Base-by-base conservation (phyloP, 176 grass and related monocot species). In the Otatea glauca region DNA sequence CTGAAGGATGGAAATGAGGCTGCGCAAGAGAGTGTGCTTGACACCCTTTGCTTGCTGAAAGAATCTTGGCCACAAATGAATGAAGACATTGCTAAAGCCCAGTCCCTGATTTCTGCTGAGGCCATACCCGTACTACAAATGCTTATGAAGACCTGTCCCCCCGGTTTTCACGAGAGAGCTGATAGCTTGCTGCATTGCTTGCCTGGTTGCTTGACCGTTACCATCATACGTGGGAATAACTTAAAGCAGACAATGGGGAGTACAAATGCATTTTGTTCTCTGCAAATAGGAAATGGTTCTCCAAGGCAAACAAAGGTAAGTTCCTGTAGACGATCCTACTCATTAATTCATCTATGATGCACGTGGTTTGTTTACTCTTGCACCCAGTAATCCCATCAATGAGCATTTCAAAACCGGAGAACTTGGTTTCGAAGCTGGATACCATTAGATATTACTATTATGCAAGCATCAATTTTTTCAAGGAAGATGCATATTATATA, bases 231-330 rank as follows among this genome's bases (percentile, higher is more conserved):
- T 50, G 95, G 95, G 80, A 98, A 94, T 83, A 94, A 94, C 66
- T 90, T 98, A 78, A 98, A 98, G 70, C 95, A 98, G 85, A 95
- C 95, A 70, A 94, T 98, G 92, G 92, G 92, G 41, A 88, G 89
- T 73, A 94, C 95, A 18, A 98, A 98, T 88, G 91, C 95, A 32
- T 98, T 98, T 84, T 98, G 95, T 88, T 92, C 91, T 60, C 81
- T 98, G 79, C 94, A 98, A 90, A 98, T 98, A 49, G 95, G 95
- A 84, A 98, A 95, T 88, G 89, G 92, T 9, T 92, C 95, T 88
- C 89, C 92, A 63, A 98, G 89, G 82, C 91, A 95, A 88, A 98
- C 95, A 42, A 89, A 94, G 89, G 95, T 95, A 85, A 50, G 41
- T 68, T 86, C 11, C 50, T 54, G 12, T 9, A 50, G 51, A 86